phyloP scores from a whole-genome alignment of 2,329 filamentous ascomycete genomes.

The Aspergillus hiratsukae region DNA sequence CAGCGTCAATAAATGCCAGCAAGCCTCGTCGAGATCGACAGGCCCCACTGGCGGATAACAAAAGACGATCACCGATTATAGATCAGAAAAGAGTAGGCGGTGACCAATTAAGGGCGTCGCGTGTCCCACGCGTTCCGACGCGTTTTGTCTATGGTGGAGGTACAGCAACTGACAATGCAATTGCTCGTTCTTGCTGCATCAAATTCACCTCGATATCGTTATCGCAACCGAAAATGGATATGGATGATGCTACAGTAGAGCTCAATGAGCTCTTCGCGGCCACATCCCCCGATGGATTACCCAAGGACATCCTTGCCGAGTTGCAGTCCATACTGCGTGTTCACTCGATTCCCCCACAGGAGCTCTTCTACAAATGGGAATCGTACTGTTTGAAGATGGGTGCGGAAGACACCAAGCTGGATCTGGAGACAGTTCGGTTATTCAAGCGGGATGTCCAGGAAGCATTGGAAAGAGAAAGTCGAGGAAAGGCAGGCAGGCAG shows the following conservation, averaged over 20 bases:
- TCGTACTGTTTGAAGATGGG: constrained; percentile 96
- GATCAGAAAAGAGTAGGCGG: constrained; percentile 5
- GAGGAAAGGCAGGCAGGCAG: constrained; percentile 57
- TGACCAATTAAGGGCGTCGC: constrained; percentile 2
- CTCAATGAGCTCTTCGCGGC: constrained; percentile 57
- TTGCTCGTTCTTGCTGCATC: background rate
- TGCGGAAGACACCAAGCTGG: constrained; percentile 66
- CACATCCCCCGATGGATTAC: constrained; percentile 55
- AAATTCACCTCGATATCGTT: background rate
- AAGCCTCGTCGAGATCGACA: constrained; percentile 11
- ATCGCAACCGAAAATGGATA: constrained; percentile 20
- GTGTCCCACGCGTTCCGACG: constrained; percentile 2
- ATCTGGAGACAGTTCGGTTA: constrained; percentile 65
- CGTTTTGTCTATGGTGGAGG: background rate
- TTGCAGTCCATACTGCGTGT: constrained; percentile 81
- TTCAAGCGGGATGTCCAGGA: constrained; percentile 89
- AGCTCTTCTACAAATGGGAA: constrained; percentile 98
- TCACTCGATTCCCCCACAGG: constrained; percentile 74
- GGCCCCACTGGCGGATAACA: constrained; percentile 9
- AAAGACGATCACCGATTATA: background rate
- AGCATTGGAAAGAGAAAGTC: constrained; percentile 69
- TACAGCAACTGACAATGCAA: background rate
- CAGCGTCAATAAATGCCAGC: constrained; percentile 1
- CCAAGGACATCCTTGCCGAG: constrained; percentile 74
- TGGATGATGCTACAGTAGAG: constrained; percentile 50